These are phyloP conservation scores for Ogataea haglerorum DNA, from an alignment of 805 yeast species.

Conservation along the genomic window DNA sequence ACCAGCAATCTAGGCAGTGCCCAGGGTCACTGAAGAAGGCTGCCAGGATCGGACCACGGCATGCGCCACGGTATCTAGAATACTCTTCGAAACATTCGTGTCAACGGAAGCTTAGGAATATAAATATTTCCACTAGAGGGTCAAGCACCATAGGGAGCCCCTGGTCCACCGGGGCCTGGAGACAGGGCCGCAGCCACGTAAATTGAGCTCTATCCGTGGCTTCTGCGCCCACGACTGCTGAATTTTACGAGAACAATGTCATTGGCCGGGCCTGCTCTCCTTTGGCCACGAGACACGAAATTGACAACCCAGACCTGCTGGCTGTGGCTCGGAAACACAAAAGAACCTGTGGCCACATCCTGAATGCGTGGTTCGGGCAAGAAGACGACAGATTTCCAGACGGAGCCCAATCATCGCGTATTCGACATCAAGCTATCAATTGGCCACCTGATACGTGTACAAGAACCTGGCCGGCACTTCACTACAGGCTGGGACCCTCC, in stretches of 20 bases:
- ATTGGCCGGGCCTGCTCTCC: slow-evolving; percentile 62
- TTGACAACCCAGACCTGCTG: slow-evolving; percentile 41
- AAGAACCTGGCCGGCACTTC: slow-evolving; percentile 18
- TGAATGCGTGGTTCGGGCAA: slow-evolving; percentile 64
- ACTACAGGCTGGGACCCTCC: slow-evolving; percentile 24
- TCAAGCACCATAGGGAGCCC: slow-evolving; percentile 53
- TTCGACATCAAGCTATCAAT: slow-evolving; percentile 40
- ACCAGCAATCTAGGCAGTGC: slow-evolving; percentile 41
- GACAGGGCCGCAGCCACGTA: slow-evolving; percentile 46
- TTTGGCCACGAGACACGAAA: slow-evolving; percentile 50
- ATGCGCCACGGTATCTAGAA: slow-evolving; percentile 49
- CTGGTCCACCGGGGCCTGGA: slow-evolving; percentile 42
- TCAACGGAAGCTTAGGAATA: slow-evolving; percentile 45
- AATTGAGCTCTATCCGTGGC: slow-evolving; percentile 50
- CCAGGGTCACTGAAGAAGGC: slow-evolving; percentile 40
- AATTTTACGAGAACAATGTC: slow-evolving; percentile 45
- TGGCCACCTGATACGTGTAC: slow-evolving; percentile 36
- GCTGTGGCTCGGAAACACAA: slow-evolving; percentile 47
- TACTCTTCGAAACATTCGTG: slow-evolving; percentile 56
- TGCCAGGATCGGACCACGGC: slow-evolving; percentile 36
- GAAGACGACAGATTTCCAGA: slow-evolving; percentile 48
- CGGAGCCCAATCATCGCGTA: slow-evolving; percentile 38
- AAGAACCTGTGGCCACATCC: slow-evolving; percentile 53
- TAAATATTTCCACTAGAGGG: slow-evolving; percentile 69
- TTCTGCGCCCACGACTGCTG: slow-evolving; percentile 42